Evolutionary conservation across 495 filamentous ascomycete species (phyloP).

Genomic region (Penicillium ochrochloron): DNA sequence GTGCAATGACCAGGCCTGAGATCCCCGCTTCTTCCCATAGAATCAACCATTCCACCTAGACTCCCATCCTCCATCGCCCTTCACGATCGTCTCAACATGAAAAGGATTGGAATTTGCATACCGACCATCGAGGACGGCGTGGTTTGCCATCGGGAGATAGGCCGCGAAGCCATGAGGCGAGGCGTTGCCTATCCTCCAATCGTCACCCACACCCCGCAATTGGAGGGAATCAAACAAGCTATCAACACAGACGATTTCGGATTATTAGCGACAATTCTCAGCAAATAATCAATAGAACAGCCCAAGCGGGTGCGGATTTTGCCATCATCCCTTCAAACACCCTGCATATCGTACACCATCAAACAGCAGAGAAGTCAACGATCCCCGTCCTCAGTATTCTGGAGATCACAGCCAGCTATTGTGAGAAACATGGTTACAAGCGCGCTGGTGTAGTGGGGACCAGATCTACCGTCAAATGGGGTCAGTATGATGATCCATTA

Average conservation of each 20-base stretch:
- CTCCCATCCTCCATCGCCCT: neutral
- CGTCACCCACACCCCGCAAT: constrained; percentile 15
- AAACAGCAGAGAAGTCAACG: neutral
- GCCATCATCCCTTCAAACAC: constrained; percentile 19
- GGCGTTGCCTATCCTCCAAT: constrained; percentile 18
- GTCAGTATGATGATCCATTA: constrained; percentile 14
- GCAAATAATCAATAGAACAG: constrained; percentile 14
- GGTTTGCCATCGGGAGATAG: constrained; percentile 15
- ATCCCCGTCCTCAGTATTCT: constrained; percentile 19
- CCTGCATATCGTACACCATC: constrained; percentile 8
- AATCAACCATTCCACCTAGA: neutral
- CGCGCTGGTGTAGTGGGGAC: constrained; percentile 13
- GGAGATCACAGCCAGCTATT: constrained; percentile 11
- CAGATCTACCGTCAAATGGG: constrained; percentile 4
- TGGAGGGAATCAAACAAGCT: constrained; percentile 2
- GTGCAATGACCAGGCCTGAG: neutral
- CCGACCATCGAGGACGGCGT: constrained; percentile 17
- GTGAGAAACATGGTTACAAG: constrained; percentile 10
- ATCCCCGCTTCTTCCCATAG: neutral
- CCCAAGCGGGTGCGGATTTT: constrained; percentile 17
- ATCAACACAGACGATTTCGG: constrained; percentile 10
- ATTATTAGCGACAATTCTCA: neutral
- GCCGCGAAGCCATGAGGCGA: constrained; percentile 18
- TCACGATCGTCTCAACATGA: neutral
- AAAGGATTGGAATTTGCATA: constrained; percentile 18